Conservation (phyloP, 371 early-diverging fungal genomes). For the Mortierella sp. region DNA sequence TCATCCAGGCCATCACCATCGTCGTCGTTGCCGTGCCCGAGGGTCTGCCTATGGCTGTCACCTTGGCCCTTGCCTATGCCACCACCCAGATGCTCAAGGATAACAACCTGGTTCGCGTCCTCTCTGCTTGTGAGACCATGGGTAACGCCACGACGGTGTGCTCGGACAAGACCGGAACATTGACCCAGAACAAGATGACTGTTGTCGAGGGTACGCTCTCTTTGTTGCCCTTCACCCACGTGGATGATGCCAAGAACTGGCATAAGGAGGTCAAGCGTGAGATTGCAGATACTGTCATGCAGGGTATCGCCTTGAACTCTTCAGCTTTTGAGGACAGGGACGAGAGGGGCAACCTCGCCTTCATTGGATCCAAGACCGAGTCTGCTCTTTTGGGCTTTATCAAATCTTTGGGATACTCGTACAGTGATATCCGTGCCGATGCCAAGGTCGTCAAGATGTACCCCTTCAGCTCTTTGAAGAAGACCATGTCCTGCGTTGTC, state of each 20-base stretch:
- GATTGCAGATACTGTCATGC: constrained; percentile 59
- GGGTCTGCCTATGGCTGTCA: constrained; percentile 98
- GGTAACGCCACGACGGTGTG: constrained; percentile 97
- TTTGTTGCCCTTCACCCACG: constrained; percentile 56
- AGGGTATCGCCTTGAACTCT: constrained; percentile 87
- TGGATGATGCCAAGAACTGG: constrained; percentile 59
- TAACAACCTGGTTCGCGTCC: constrained; percentile 92
- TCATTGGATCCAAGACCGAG: constrained; percentile 95
- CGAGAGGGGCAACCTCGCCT: constrained; percentile 75
- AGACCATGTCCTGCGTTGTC: constrained; percentile 83
- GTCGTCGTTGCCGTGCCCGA: constrained; percentile 98
- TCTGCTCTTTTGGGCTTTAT: constrained; percentile 86
- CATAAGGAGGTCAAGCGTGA: constrained; percentile 50
- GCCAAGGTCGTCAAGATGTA: constrained; percentile 67
- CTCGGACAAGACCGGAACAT: constrained; percentile 97
- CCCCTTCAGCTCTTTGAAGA: constrained; percentile 87
- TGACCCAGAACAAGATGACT: constrained; percentile 96
- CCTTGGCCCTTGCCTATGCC: constrained; percentile 96
- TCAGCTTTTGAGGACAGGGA: constrained; percentile 89
- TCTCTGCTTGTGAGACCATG: constrained; percentile 98
- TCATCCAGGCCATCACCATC: constrained; percentile 88
- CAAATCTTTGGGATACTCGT: constrained; percentile 72
- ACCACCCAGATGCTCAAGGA: constrained; percentile 94
- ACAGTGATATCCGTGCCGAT: constrained; percentile 69
- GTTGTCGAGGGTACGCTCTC: constrained; percentile 80